These are phyloP conservation scores for Canariomyces notabilis DNA, from an alignment of 2,329 filamentous ascomycete species.

Conservation along the genomic window DNA sequence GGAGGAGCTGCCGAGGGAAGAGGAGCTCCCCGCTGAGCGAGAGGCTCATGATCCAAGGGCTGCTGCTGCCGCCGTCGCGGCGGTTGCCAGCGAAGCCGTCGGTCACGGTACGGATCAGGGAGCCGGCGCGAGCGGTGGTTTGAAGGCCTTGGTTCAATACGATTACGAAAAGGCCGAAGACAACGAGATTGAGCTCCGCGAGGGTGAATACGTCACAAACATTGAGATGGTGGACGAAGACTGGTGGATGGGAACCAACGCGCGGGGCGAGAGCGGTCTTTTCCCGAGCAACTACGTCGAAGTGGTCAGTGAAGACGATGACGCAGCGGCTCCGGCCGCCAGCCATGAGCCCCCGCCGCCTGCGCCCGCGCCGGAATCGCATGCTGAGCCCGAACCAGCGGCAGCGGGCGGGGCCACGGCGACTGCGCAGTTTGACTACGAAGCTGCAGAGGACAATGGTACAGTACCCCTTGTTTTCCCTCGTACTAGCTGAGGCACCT, in stretches of 20 bases:
- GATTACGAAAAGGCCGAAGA: conserved; percentile 98
- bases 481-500: too few relatives aligned
- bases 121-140: conserved; percentile 46
- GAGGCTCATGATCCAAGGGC: conserved; percentile 56
- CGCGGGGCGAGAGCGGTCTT: conserved; percentile 74
- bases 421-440: conserved; percentile 89
- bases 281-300: conserved; percentile 99
- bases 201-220: conserved; percentile 82
- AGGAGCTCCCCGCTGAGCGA: conserved; percentile 61
- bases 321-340: conserved; percentile 14
- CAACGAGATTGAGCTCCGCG: conserved; percentile 86
- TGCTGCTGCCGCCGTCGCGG: conserved; percentile 51
- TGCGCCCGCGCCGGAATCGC: conserved; percentile 31
- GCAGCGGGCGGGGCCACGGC: conserved; percentile 58
- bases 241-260: conserved; percentile 97
- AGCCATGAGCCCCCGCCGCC: conserved; percentile 27
- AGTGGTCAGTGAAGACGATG: conserved; percentile 60
- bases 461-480: conserved; percentile 5
- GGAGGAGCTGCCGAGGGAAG: conserved; percentile 56
- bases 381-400: conserved; percentile 36
- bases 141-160: conserved; percentile 77
- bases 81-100: conserved; percentile 46
- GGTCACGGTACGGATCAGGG: conserved; percentile 35
- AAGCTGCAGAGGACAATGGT: conserved; percentile 92
- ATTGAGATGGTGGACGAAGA: conserved; percentile 98